Evolutionary conservation across 2,329 filamentous ascomycete species (phyloP).

Genomic region (Sarocladiaceae sp.): DNA sequence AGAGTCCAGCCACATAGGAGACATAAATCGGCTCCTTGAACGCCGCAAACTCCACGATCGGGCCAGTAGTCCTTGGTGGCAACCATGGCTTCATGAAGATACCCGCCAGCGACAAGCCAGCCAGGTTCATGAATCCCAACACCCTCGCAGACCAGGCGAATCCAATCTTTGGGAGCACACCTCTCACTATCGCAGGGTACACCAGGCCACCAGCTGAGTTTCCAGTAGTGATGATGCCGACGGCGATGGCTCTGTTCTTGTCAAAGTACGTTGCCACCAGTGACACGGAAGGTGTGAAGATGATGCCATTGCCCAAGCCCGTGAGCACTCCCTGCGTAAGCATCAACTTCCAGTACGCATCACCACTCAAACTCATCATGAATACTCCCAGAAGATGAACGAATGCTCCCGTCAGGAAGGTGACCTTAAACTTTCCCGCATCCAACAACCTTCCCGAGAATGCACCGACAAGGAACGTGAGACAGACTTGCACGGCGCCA

Average conservation of each 20-base stretch:
- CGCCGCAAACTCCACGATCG: slow-evolving; percentile 26
- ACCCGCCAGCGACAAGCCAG: slow-evolving; percentile 60
- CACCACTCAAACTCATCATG: slow-evolving; percentile 31
- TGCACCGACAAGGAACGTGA: slow-evolving; percentile 37
- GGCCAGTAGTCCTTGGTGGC: slow-evolving; percentile 2
- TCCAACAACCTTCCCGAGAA: slow-evolving; percentile 40
- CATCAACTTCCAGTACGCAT: slow-evolving; percentile 44
- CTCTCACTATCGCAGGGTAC: slow-evolving; percentile 49
- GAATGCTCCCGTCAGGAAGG: slow-evolving; percentile 31
- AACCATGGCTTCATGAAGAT: slow-evolving; percentile 12
- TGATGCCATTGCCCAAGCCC: slow-evolving; percentile 46
- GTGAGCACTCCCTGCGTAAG: slow-evolving; percentile 49
- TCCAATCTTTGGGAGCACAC: slow-evolving; percentile 46
- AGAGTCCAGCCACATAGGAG: slow-evolving; percentile 29
- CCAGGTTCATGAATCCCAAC: slow-evolving; percentile 58
- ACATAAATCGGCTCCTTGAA: slow-evolving; percentile 30
- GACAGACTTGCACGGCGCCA: slow-evolving; percentile 39
- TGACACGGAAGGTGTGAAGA: slow-evolving; percentile 53
- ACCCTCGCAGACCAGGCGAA: slow-evolving; percentile 54
- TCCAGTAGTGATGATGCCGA: slow-evolving; percentile 54
- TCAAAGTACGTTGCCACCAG: slow-evolving; percentile 58
- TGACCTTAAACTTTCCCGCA: slow-evolving; percentile 36
- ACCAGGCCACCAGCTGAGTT: slow-evolving; percentile 49
- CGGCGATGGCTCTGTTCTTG: slow-evolving; percentile 46
- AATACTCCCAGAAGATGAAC: slow-evolving; percentile 41